Evolutionary conservation across 2,329 filamentous ascomycete species (phyloP).

Genomic region (Microsporum ferrugineum): DNA sequence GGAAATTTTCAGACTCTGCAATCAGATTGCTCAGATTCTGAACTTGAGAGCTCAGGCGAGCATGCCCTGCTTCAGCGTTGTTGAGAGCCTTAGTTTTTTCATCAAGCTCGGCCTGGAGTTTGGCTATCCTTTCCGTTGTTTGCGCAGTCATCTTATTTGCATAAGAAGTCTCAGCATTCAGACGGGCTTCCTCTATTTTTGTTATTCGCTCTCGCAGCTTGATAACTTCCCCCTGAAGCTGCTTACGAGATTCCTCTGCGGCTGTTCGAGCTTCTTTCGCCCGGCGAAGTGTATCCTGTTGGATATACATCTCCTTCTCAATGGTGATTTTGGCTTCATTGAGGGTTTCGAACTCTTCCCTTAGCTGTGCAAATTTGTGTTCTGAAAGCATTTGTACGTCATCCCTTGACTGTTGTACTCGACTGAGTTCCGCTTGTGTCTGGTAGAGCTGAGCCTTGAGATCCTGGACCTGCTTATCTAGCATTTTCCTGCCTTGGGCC

Average conservation of each 20-base stretch:
- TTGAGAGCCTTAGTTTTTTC: conserved; percentile 63
- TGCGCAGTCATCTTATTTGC: conserved; percentile 68
- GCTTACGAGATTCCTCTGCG: conserved; percentile 78
- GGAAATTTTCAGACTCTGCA: conserved; percentile 78
- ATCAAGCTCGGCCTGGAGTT: conserved; percentile 67
- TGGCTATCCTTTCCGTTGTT: conserved; percentile 68
- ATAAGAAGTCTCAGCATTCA: conserved; percentile 68
- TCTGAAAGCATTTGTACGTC: conserved; percentile 85
- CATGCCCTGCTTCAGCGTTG: conserved; percentile 69
- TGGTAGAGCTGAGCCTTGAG: conserved; percentile 77
- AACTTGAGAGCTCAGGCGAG: conserved; percentile 64
- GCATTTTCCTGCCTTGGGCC: conserved; percentile 64
- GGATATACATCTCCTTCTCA: conserved; percentile 92
- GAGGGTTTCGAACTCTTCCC: conserved; percentile 72
- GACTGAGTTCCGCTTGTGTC: conserved; percentile 75
- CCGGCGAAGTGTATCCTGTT: conserved; percentile 80
- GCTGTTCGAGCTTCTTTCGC: conserved; percentile 68
- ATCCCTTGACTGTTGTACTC: conserved; percentile 84
- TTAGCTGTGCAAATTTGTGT: conserved; percentile 70
- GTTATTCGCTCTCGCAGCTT: conserved; percentile 72
- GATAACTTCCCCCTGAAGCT: conserved; percentile 75
- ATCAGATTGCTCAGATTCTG: conserved; percentile 80
- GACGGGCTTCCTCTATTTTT: conserved; percentile 71
- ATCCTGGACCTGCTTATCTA: conserved; percentile 78
- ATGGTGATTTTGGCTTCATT: conserved; percentile 96